Conservation (phyloP, 371 early-diverging fungal genomes). For the Conidiobolus incongruus region DNA sequence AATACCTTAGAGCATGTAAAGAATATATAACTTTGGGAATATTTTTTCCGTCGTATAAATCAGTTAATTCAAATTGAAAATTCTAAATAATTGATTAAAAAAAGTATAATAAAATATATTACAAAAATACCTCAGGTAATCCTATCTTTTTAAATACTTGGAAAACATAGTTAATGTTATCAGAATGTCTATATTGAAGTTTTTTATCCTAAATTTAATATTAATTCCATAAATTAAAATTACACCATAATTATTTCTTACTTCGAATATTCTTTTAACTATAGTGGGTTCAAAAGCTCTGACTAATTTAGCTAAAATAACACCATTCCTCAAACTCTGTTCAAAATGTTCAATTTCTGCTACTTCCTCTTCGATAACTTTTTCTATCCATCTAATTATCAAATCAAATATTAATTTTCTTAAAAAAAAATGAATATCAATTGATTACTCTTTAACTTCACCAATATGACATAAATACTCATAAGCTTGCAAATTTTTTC, state of each 20-base stretch:
- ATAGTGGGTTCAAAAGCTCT: constrained; percentile 59
- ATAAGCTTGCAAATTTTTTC: constrained; percentile 83
- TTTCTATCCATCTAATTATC: constrained; percentile 78
- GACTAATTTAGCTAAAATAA: constrained; percentile 82
- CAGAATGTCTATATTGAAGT: constrained; percentile 91
- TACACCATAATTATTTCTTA: constrained; percentile 6
- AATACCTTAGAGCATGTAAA: constrained; percentile 92
- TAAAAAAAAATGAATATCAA: not conserved
- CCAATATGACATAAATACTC: constrained; percentile 98
- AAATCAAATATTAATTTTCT: not conserved
- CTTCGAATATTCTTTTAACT: constrained; percentile 74
- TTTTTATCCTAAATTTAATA: constrained; percentile 29
- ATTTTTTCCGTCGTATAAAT: constrained; percentile 98
- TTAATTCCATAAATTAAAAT: not conserved
- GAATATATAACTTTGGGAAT: constrained; percentile 99
- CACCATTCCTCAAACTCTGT: constrained; percentile 85
- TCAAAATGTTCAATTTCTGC: constrained; percentile 57
- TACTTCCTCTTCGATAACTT: constrained; percentile 63
- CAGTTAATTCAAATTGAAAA: constrained; percentile 96
- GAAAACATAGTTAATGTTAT: constrained; percentile 95
- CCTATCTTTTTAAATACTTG: constrained; percentile 54
- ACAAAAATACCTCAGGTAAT: constrained; percentile 41
- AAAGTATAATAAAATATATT: not conserved
- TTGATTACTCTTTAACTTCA: constrained; percentile 90
- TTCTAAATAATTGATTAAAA: constrained; percentile 14